phyloP scores from a whole-genome alignment of 805 yeast species.

The Maudiozyma saulgeensis region DNA sequence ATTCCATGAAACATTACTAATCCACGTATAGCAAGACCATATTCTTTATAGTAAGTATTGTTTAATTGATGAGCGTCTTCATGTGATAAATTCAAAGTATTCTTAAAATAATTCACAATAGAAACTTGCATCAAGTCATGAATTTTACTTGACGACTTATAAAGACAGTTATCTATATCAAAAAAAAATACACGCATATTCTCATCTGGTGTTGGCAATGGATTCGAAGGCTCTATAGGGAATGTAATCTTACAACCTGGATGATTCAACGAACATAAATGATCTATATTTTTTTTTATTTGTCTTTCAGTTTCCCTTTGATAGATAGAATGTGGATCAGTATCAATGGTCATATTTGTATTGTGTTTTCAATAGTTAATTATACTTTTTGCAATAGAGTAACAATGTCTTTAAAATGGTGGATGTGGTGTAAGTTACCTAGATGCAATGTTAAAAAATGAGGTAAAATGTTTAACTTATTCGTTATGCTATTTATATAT shows the following conservation, averaged over 20 bases:
- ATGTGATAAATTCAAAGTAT: constrained; percentile 48
- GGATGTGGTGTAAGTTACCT: too few relatives aligned
- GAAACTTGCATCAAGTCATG: constrained; percentile 82
- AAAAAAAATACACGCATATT: constrained; percentile 51
- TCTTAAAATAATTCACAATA: constrained; percentile 73
- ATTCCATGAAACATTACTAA: constrained; percentile 54
- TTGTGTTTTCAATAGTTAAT: neutral
- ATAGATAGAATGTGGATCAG: constrained; percentile 6
- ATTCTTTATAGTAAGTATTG: constrained; percentile 66
- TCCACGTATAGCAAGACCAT: constrained; percentile 92
- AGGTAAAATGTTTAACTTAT: too few relatives aligned
- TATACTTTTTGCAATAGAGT: neutral
- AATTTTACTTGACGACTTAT: constrained; percentile 61
- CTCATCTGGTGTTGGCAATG: constrained; percentile 22
- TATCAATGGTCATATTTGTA: constrained; percentile 5
- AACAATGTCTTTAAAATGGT: too few relatives aligned
- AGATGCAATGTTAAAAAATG: too few relatives aligned
- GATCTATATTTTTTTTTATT: constrained; percentile 24
- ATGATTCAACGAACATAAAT: constrained; percentile 27
- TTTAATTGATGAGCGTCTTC: constrained; percentile 70
- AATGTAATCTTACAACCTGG: constrained; percentile 28
- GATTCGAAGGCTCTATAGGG: constrained; percentile 17
- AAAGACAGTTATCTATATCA: constrained; percentile 90
- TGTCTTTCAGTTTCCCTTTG: constrained; percentile 17
- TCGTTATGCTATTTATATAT: too few relatives aligned